These are phyloP conservation scores for Blastomyces emzantsi DNA, from an alignment of 2,329 filamentous ascomycete species.

Conservation along the genomic window DNA sequence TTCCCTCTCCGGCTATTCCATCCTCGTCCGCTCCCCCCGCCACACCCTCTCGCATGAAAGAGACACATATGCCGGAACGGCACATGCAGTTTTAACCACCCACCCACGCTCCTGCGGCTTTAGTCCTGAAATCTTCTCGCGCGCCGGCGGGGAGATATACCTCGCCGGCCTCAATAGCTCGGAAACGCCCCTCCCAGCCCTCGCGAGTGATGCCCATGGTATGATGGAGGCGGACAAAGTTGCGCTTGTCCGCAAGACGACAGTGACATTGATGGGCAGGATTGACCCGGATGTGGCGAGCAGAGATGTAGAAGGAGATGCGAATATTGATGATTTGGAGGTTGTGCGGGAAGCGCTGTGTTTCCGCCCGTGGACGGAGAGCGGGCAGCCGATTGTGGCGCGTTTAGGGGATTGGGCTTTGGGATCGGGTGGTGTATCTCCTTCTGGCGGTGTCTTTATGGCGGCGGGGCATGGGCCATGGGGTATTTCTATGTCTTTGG, in stretches of 20 bases:
- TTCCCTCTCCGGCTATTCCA: conserved; percentile 60
- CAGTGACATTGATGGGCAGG: conserved; percentile 29
- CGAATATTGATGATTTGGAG: conserved; percentile 46
- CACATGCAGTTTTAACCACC: conserved; percentile 61
- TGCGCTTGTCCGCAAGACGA: conserved; percentile 25
- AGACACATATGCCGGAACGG: conserved; percentile 37
- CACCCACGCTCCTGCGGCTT: conserved; percentile 45
- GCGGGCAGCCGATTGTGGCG: conserved; percentile 55
- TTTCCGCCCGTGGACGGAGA: conserved; percentile 60
- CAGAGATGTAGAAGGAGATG: conserved; percentile 18
- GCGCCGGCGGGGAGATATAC: conserved; percentile 60
- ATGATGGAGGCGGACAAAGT: conserved; percentile 38
- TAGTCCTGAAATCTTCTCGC: conserved; percentile 62
- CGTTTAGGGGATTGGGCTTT: conserved; percentile 49
- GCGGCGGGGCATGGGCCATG: conserved; percentile 67
- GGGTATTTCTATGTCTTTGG: conserved; percentile 57
- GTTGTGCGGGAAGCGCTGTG: conserved; percentile 59
- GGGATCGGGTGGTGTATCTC: conserved; percentile 41
- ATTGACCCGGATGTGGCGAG: conserved; percentile 14
- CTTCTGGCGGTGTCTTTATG: conserved; percentile 56
- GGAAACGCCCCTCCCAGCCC: conserved; percentile 49
- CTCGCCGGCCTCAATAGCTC: conserved; percentile 62
- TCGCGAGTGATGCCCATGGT: conserved; percentile 34
- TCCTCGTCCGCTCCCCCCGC: conserved; percentile 55
- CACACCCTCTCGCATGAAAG: conserved; percentile 26